Evolutionary conservation across 768 basidiomycete species (phyloP).

Genomic region (Mycena vulgaris): DNA sequence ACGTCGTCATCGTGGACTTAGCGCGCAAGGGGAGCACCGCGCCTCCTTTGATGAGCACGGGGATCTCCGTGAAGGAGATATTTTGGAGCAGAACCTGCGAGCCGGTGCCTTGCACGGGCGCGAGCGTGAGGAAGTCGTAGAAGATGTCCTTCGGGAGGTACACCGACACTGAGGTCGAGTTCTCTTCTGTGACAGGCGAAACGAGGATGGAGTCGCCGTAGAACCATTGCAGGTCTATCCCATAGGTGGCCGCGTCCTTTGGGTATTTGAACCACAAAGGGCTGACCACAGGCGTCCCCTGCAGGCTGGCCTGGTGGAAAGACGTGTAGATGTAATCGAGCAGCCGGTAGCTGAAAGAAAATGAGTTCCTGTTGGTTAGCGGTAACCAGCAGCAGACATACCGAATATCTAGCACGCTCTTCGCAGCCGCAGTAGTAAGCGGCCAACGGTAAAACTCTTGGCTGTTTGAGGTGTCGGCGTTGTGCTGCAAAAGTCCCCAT

Average conservation of each 20-base stretch:
- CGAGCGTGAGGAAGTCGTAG: conserved; percentile 73
- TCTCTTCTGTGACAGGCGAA: conserved; percentile 76
- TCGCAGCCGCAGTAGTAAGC: conserved; percentile 69
- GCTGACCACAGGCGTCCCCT: conserved; percentile 77
- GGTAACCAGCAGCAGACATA: conserved; percentile 45
- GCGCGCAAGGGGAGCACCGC: conserved; percentile 70
- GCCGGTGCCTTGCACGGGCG: conserved; percentile 65
- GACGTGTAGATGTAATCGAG: conserved; percentile 82
- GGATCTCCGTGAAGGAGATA: conserved; percentile 71
- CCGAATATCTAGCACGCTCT: conserved; percentile 74
- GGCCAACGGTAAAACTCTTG: conserved; percentile 83
- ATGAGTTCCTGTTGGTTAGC: background rate
- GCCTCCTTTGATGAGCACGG: conserved; percentile 75
- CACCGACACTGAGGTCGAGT: conserved; percentile 69
- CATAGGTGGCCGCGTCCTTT: conserved; percentile 69
- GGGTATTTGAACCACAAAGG: conserved; percentile 81
- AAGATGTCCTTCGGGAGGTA: conserved; percentile 78
- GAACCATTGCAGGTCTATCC: conserved; percentile 79
- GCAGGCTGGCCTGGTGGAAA: conserved; percentile 69
- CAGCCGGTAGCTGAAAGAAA: conserved; percentile 67
- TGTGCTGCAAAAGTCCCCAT: conserved; percentile 24
- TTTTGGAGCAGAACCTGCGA: conserved; percentile 59
- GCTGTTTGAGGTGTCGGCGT: conserved; percentile 59
- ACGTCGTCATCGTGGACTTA: conserved; percentile 73
- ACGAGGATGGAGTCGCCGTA: conserved; percentile 78